phyloP scores from a whole-genome alignment of 495 filamentous ascomycete species.

The Neurospora tetraspora region DNA sequence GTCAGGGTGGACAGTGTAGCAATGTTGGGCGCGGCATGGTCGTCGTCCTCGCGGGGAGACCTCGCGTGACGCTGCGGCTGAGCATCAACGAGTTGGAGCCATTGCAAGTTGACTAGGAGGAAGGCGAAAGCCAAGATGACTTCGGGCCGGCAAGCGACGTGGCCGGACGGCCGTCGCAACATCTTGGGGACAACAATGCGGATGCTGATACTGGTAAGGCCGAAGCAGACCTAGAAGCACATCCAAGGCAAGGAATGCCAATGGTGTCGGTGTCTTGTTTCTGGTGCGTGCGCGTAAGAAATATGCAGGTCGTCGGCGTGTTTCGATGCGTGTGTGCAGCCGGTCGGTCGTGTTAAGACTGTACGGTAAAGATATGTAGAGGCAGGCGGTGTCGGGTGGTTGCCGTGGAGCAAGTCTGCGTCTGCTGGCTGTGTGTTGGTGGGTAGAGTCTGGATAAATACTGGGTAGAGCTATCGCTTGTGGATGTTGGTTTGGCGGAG shows the following conservation, averaged over 20 bases:
- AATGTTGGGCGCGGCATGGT: conserved; percentile 17
- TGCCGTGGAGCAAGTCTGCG: neutral
- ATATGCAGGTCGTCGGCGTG: neutral
- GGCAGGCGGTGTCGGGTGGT: neutral
- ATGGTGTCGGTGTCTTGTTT: neutral
- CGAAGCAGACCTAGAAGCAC: neutral
- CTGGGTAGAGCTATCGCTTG: neutral
- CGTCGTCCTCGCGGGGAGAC: conserved; percentile 21
- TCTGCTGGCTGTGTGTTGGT: neutral
- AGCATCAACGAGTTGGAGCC: conserved; percentile 44
- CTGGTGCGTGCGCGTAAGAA: neutral
- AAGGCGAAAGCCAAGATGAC: conserved; percentile 41
- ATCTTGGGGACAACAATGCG: conserved; percentile 40
- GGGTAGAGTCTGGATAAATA: neutral
- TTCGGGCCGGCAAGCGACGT: conserved; percentile 36
- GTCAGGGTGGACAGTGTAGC: conserved; percentile 13
- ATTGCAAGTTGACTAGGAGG: conserved; percentile 40
- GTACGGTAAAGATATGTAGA: neutral
- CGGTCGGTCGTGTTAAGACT: neutral
- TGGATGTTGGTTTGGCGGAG: neutral
- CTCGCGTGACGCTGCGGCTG: conserved; percentile 43
- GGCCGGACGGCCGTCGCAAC: conserved; percentile 47
- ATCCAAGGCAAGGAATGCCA: neutral
- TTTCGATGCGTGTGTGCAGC: neutral
- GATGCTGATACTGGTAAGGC: conserved; percentile 4